Evolutionary conservation across 257 asterid genomes (phyloP).

Genomic region (Solanum sitiens): DNA sequence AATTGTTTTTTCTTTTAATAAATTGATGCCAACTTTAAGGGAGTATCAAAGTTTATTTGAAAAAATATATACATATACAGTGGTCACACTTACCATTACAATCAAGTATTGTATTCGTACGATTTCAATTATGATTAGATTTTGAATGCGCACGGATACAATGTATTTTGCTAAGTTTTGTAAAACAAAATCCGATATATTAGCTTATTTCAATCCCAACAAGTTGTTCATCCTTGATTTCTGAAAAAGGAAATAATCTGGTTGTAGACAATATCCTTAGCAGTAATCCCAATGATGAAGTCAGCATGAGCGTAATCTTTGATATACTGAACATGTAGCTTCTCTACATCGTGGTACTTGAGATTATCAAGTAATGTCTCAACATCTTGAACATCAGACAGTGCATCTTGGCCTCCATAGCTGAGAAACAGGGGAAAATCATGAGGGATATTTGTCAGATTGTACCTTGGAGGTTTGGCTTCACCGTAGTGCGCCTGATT

Average conservation of each 20-base stretch:
- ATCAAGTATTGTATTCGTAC: not conserved
- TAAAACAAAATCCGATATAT: not conserved
- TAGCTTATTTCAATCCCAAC: not conserved
- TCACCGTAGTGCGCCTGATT: conserved; percentile 58
- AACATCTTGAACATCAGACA: conserved; percentile 66
- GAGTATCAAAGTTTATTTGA: not conserved
- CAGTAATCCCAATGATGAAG: conserved; percentile 64
- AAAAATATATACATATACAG: not conserved
- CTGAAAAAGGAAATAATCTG: conserved; percentile 26
- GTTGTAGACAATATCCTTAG: conserved; percentile 61
- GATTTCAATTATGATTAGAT: not conserved
- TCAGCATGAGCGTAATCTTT: conserved; percentile 79
- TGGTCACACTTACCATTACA: not conserved
- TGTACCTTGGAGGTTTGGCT: conserved; percentile 46
- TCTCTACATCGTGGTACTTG: conserved; percentile 41
- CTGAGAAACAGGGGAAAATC: conserved; percentile 67
- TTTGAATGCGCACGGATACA: not conserved
- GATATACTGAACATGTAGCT: conserved; percentile 65
- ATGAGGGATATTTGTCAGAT: conserved; percentile 51
- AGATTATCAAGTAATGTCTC: conserved; percentile 45
- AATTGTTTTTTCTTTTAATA: too few species aligned
- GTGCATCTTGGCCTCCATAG: conserved; percentile 77
- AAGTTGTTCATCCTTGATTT: not conserved
- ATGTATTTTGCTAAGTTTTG: not conserved
- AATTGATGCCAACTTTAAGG: not conserved